A percentile compares a stretch with the other conserved stretches of the same genome.
Evolutionary conservation across 768 basidiomycete genomes (phyloP).

Genomic region (Mycena leptocephala): DNA sequence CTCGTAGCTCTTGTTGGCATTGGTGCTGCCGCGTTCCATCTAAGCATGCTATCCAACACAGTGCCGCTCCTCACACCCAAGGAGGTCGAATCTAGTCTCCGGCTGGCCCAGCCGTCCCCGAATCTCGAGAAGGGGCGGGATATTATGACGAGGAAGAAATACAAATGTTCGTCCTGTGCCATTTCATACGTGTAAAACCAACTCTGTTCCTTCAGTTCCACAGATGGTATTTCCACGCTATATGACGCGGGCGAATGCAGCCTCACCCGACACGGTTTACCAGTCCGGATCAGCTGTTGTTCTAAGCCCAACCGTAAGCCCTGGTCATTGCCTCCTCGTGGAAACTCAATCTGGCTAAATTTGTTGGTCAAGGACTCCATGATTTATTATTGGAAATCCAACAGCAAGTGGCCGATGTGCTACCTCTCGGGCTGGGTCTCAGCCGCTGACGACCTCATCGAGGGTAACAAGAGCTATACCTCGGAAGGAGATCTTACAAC

Average conservation of each 20-base stretch:
- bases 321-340: background rate
- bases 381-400: constrained; percentile 36
- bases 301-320: constrained; percentile 25
- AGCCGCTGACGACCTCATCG: background rate
- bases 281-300: constrained; percentile 16
- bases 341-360: background rate
- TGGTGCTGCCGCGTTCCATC: constrained; percentile 15
- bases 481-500: constrained; percentile 30
- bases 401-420: constrained; percentile 26
- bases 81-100: constrained; percentile 14
- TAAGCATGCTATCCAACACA: constrained; percentile 1
- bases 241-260: constrained; percentile 26
- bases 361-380: constrained; percentile 33
- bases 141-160: constrained; percentile 19
- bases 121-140: constrained; percentile 22
- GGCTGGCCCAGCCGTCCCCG: background rate
- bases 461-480: constrained; percentile 30
- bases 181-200: background rate
- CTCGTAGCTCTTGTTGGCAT: background rate
- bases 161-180: background rate
- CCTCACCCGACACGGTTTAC: constrained; percentile 16
- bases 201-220: constrained; percentile 5
- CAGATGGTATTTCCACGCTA: constrained; percentile 24
- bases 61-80: background rate
- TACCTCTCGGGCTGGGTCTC: constrained; percentile 32